Conservation (phyloP, 1,284 basidiomycete species). For the Pascua sp. region DNA sequence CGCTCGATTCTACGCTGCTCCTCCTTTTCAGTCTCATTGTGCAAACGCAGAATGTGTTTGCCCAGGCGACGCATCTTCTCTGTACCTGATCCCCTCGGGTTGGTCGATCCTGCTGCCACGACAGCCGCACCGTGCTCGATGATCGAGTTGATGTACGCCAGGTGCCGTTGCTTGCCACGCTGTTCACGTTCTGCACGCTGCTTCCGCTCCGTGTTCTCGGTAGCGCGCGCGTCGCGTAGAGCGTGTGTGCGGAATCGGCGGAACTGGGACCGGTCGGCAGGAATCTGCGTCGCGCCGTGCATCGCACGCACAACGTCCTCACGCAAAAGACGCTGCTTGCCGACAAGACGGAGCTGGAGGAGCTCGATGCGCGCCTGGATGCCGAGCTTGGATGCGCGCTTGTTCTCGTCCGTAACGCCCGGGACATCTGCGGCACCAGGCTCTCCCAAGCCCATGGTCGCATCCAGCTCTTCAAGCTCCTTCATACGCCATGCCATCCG, state of each 20-base stretch:
- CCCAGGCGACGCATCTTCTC: slow-evolving; percentile 50
- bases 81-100: slow-evolving; percentile 41
- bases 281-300: slow-evolving; percentile 83
- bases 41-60: slow-evolving; percentile 51
- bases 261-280: slow-evolving; percentile 88
- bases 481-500: slow-evolving; percentile 83
- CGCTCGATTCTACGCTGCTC: slow-evolving; percentile 74
- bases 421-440: slow-evolving; percentile 56
- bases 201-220: slow-evolving; percentile 84
- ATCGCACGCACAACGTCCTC: slow-evolving; percentile 83
- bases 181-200: slow-evolving; percentile 90
- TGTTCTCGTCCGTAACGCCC: slow-evolving; percentile 53
- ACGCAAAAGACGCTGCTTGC: slow-evolving; percentile 82
- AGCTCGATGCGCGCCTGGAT: slow-evolving; percentile 90
- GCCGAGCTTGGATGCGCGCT: slow-evolving; percentile 45
- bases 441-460: slow-evolving; percentile 74
- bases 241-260: slow-evolving; percentile 82
- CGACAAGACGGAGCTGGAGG: slow-evolving; percentile 82
- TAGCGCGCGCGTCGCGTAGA: slow-evolving; percentile 82
- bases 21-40: slow-evolving; percentile 55
- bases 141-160: slow-evolving; percentile 88
- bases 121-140: slow-evolving; percentile 76
- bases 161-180: slow-evolving; percentile 92
- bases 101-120: slow-evolving; percentile 55
- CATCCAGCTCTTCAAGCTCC: slow-evolving; percentile 79